A percentile compares a stretch with the other conserved stretches of the same genome.
Evolutionary conservation across 192 early-diverging fungal species (phyloP).

Genomic region (Rhizophlyctis rosea): DNA sequence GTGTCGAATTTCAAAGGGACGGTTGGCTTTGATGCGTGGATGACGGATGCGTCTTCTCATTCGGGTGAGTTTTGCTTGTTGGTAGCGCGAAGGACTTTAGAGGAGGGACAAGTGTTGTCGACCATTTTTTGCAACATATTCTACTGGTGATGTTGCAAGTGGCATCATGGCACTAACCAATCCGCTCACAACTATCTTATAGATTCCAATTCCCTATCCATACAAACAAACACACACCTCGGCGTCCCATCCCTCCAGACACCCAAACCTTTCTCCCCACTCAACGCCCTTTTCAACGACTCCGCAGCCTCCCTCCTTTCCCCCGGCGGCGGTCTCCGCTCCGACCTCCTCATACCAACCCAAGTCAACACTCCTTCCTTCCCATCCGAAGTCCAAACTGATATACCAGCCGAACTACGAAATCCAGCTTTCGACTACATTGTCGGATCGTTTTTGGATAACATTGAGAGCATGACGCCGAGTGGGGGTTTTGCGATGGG

Average conservation of each 20-base stretch:
- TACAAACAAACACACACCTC: too few species aligned
- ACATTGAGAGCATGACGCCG: conserved; percentile 30
- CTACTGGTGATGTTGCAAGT: neutral
- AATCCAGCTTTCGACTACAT: conserved; percentile 41
- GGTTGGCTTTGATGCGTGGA: too few species aligned
- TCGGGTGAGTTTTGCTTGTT: neutral
- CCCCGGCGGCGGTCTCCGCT: conserved; percentile 16
- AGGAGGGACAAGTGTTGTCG: neutral
- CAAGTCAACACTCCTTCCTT: too few species aligned
- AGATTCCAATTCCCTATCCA: too few species aligned
- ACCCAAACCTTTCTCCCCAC: neutral
- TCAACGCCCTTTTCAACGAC: conserved; percentile 8
- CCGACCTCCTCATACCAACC: conserved; percentile 7
- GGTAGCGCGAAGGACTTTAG: neutral
- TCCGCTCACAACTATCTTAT: too few species aligned
- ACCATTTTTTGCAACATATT: neutral
- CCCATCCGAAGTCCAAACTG: too few species aligned
- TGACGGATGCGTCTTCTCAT: neutral
- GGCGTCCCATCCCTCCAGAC: neutral
- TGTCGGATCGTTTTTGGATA: conserved; percentile 42
- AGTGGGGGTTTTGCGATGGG: conserved; percentile 4
- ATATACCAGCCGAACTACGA: conserved; percentile 1
- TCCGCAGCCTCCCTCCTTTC: conserved; percentile 5
- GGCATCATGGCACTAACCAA: too few species aligned
- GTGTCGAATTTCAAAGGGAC: conserved; percentile 35